Evolutionary conservation across 2,329 filamentous ascomycete genomes (phyloP), one percentile per base, ranked within the genome.

Genomic region (Phoma sp.): DNA sequence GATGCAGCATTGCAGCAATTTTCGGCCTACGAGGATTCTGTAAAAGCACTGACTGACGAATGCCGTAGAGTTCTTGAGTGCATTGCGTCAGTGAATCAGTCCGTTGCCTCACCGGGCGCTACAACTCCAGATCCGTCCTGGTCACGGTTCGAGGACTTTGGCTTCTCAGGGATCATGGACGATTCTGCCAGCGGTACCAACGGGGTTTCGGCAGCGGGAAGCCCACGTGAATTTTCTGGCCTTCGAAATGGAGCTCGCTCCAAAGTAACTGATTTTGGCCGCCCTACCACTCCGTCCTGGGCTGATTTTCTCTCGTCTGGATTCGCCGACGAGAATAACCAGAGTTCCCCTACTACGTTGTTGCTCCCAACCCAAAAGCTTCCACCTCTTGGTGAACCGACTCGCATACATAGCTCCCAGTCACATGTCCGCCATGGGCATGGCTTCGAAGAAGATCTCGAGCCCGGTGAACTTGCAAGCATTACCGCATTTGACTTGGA

Each of bases 201-300:
- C 38, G 73, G 71, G 29, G 56, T 59, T 9, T 64, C 67, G 7
- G 47, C 55, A 7, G 40, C 55, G 7, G 56, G 59, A 12, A 61
- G 64, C 39, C 33, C 65, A 9, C 87, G 96, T 60, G 93, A 93
- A 3, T 97, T 98, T 67, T 85, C 90, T 1, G 85, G 84, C 17
- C 74, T 96, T 30, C 83, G 86, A 52, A 84, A 83, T 12, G 85
- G 85, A 5, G 86, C 92, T 14, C 83, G 84, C 5, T 91, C 91
- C 9, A 84, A 84, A 45, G 83, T 76, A n/a, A 83, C 83, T 36
- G 85, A 88, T 53, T 76, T 89, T 38, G 92, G 85, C 29, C 85
- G 95, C 53, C 95, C 95, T 1, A 98, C 92, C 0, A 99, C 95
- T 1, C 95, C 95, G 1, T 98, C 95, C 0, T 99, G 95, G 95